Evolutionary conservation across 1,284 basidiomycete species (phyloP), one percentile per base, ranked within the genome.

Genomic region (Tilletia caries): DNA sequence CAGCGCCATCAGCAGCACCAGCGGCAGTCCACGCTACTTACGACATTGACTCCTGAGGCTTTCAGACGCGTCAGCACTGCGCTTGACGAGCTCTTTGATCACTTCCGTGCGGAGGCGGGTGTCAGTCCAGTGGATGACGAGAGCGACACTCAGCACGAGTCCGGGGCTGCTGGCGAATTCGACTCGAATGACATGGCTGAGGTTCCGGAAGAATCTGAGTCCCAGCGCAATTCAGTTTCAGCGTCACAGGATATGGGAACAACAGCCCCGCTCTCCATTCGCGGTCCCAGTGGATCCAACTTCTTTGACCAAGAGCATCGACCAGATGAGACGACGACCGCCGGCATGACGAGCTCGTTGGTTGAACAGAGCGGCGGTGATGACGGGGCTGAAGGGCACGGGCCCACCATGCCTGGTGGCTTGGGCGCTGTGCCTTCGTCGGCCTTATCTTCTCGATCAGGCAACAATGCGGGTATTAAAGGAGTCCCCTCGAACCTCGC

Each of bases 1-100:
- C 37, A 10, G 37, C 37, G 15, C 10, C 37, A 41, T 41, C 37
- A 41, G 52, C 52, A 54, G 25, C 27, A 64, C 66, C 6, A 74
- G 73, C 70, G 68, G 68, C 58, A 71, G 29, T 71, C 72, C 6
- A 67, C 66, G 18, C 65, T 78, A 48, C 71, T 76, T 25, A 75
- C 70, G 29, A 76, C 67, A 20, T 74, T 76, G 44, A 70, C 75
- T 10, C 79, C 79, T 0, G 78, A 80, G 62, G 76, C 77, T 13
- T 79, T 79, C 72, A 73, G 75, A 37, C 72, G 79, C 58, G 76
- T 80, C 70, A 79, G 77, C 68, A 79, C 76, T 1, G 79, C 79
- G 0, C 71, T 80, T 8, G 75, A 79, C 29, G 79, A 80, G 62
- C 76, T 80, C 4, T 79, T 75, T 44, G 75, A 71, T 18, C 69